Evolutionary conservation across 805 yeast species (phyloP), one percentile per base, ranked within the genome.

Genomic region (Sugiyamaella marilandica): DNA sequence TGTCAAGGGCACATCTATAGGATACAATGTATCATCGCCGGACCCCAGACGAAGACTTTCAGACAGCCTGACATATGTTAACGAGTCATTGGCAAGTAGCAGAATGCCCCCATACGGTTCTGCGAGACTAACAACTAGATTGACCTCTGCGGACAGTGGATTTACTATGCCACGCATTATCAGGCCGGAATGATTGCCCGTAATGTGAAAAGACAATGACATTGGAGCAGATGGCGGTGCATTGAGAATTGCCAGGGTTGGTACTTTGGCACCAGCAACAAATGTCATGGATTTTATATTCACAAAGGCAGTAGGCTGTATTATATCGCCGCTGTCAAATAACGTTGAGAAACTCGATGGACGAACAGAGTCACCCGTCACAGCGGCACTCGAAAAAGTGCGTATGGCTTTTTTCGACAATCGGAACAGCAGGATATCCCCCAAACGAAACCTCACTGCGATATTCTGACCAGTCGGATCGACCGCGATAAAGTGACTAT

Each of bases 221-320:
- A 14, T 13, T 21, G 36, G 18, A 21, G 41, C 24, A 11, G 29
- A 11, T 19, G 41, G 52, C 5, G 24, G 13, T 11, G 18, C 48
- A 47, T 41, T 33, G 16, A 52, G 49, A 34, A 52, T 18, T 7
- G 55, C 52, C 49, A 52, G 13, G 11, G 52, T 39, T 11, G 52
- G 50, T 11, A 31, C 3, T 32, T 35, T 47, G 18, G 31, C 18
- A 9, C 54, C 51, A 10, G 46, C 26, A 13, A 51, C 43, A 34
- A 51, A 51, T 10, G 18, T 26, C 44, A 47, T 45, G 11, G 19
- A 39, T 11, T 14, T 19, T 7, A 51, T 26, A 32, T 48, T 14
- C 13, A 47, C 46, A 24, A 52, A 49, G 18, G 53, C 52, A 7
- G 34, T 10, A 8, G 50, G 50, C 4, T 16, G 11, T 7, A 18